Base-by-base conservation (phyloP, 176 grass and related monocot species). In the Carex myosuroides region DNA sequence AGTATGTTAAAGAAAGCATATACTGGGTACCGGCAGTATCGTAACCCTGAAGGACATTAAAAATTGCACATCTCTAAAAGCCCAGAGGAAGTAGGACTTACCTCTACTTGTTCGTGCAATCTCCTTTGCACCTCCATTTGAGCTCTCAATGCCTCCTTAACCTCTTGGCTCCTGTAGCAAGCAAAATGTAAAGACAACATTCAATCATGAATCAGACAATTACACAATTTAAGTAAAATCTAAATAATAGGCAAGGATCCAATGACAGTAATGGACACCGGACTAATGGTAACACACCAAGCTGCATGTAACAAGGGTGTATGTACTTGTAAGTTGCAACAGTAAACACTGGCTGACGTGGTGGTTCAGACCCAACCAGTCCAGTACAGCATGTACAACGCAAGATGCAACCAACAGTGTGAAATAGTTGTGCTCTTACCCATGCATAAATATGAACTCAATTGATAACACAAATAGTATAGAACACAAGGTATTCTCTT, bases 91-190 rank as follows among this genome's bases (percentile, higher is more conserved):
- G 1, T n/a, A 56, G 48, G 44, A 70, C 30, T 90, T 94, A 94
- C 96, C 93, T 95, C 90, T 20, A 99, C 96, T 99, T 95, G 96
- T 82, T 99, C 96, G 93, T 95, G 90, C 70, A 99, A 82, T 87
- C 90, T 99, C 80, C 93, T 87, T 85, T 95, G 93, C 64, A 99
- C 87, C 86, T 95, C 96, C 96, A 99, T 95, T 89, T 99, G 96
- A 52, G 85, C 91, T 88, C 93, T 92, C 54, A 86, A 63, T 64
- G 88, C 88, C 71, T 90, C 88, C 60, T 90, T 90, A n/a, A 92
- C 78, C 88, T 86, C 74, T 20, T 44, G 70, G 85, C 74, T 83
- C 58, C 85, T 89, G 37, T 80, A 62, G 56, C 56, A 70, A 70
- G 60, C 64, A 83, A 77, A 30, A 37, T 52, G 8, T 50, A 35